Base-by-base conservation (phyloP, 257 asterid genomes). In the Jacaranda mimosifolia region DNA sequence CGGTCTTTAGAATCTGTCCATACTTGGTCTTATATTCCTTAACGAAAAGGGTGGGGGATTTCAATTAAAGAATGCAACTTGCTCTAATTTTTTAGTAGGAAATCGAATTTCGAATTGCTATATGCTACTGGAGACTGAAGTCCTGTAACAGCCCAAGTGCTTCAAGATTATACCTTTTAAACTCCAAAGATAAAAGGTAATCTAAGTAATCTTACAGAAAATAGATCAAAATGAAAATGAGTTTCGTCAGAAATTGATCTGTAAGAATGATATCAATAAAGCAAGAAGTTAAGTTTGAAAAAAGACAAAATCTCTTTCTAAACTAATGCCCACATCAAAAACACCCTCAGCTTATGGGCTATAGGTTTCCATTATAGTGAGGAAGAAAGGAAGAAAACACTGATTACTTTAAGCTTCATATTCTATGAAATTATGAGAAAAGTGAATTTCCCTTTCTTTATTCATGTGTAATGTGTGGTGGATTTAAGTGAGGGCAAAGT, bases 211-310 rank as follows among this genome's bases (percentile, higher is more conserved):
- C 9, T 8, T 39, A 55, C 17, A 42, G 19, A 68, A 26, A 48
- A 49, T 38, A 7, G 39, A 49, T 12, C 7, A 48, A 74, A 39
- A 62, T 7, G 35, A 39, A 72, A 57, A 40, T 51, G 59, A 35
- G 58, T 49, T 68, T 45, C n/a, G 21, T 70, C 11, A 48, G 48
- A 73, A 73, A 73, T 52, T 32, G 70, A 59, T 13, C 48, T 73
- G 53, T n/a, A 19, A 35, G 64, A 70, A 36, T 51, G 38, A 48
- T 36, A 75, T 36, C 66, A 75, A 36, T 11, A 51, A 38, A 64
- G 46, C 26, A 49, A 49, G 73, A 36, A 45, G 32, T 51, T 15
- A 48, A 21, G 62, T 5, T 8, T 45, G n/a, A 11, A 35, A 40
- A 56, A 6, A 55, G 17, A 38, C 12, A 36, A 73, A 40, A 17